Conservation (phyloP, 768 basidiomycete genomes). For the Russula griseocarnosa region DNA sequence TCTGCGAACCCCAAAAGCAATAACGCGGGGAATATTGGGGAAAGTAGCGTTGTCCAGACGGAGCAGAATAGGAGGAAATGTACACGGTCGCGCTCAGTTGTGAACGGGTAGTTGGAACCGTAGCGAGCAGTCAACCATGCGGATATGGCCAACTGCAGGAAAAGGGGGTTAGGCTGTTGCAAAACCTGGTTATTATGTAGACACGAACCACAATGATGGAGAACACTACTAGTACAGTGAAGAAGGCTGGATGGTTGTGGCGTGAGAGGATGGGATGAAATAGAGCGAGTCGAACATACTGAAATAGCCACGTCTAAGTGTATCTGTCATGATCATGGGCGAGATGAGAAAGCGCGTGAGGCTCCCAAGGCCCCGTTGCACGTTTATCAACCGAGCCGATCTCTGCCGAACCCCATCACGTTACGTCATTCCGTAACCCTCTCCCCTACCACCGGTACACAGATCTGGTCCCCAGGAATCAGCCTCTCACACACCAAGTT, state of each 20-base stretch:
- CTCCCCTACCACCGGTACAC: constrained; percentile 17
- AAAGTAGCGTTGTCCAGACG: constrained; percentile 26
- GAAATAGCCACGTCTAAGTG: constrained; percentile 17
- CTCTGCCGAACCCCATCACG: too few species aligned
- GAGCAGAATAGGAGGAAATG: constrained; percentile 29
- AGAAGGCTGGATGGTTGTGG: constrained; percentile 16
- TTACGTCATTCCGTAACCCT: constrained; percentile 2
- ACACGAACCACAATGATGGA: constrained; percentile 25
- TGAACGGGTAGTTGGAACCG: constrained; percentile 49
- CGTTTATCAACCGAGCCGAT: neutral
- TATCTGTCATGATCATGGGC: constrained; percentile 12
- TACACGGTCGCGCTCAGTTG: constrained; percentile 50
- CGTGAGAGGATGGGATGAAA: neutral
- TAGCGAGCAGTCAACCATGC: constrained; percentile 68
- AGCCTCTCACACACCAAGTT: constrained; percentile 23
- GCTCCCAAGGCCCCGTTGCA: too few species aligned
- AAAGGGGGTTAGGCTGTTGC: neutral
- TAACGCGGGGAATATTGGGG: constrained; percentile 22
- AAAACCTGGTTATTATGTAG: neutral
- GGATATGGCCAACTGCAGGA: constrained; percentile 56
- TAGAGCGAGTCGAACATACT: constrained; percentile 7
- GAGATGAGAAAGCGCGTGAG: neutral
- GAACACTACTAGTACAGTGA: constrained; percentile 17
- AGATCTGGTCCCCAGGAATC: constrained; percentile 26
- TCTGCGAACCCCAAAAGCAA: constrained; percentile 4